Percentiles rank a stretch among this genome's conserved stretches.
phyloP scores from a whole-genome alignment of 2,329 filamentous ascomycete genomes.

The Fragosphaeria purpurea region DNA sequence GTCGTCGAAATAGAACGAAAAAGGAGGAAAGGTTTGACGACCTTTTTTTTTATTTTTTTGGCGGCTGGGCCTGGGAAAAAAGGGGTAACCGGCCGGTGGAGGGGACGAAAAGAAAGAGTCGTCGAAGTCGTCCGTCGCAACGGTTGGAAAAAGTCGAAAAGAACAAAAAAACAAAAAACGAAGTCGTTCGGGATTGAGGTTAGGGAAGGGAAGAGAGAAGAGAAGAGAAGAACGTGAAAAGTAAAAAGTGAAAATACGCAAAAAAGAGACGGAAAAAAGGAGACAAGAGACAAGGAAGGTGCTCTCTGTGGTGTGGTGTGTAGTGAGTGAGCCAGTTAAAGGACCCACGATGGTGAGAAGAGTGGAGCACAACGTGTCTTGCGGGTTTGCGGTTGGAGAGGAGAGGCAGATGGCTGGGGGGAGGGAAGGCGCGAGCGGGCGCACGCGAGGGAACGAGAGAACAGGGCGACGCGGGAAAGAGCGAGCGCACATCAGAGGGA shows the following conservation, averaged over 20 bases:
- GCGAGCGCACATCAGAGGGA: constrained; percentile 2
- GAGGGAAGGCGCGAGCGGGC: background rate
- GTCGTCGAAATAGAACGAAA: too few relatives aligned
- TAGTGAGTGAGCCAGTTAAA: background rate
- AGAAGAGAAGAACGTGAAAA: background rate
- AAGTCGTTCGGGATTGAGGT: too few relatives aligned
- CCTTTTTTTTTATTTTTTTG: too few relatives aligned
- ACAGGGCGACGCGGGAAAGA: background rate
- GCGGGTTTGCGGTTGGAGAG: background rate
- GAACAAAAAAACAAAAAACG: too few relatives aligned
- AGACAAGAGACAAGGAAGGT: background rate
- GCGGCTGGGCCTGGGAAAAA: too few relatives aligned
- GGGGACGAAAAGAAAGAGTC: too few relatives aligned
- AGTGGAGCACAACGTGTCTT: background rate
- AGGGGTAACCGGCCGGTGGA: too few relatives aligned
- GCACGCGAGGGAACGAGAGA: background rate
- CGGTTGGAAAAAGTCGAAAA: too few relatives aligned
- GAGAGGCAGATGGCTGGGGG: constrained; percentile 6
- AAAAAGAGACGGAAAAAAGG: background rate
- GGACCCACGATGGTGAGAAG: background rate
- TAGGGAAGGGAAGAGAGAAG: background rate
- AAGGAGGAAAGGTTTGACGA: too few relatives aligned
- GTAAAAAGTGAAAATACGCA: background rate
- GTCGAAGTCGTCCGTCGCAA: too few relatives aligned
- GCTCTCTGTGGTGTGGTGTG: too few relatives aligned